Evolutionary conservation across 2,329 filamentous ascomycete genomes (phyloP).

Genomic region (Stagonosporopsis rhizophila): DNA sequence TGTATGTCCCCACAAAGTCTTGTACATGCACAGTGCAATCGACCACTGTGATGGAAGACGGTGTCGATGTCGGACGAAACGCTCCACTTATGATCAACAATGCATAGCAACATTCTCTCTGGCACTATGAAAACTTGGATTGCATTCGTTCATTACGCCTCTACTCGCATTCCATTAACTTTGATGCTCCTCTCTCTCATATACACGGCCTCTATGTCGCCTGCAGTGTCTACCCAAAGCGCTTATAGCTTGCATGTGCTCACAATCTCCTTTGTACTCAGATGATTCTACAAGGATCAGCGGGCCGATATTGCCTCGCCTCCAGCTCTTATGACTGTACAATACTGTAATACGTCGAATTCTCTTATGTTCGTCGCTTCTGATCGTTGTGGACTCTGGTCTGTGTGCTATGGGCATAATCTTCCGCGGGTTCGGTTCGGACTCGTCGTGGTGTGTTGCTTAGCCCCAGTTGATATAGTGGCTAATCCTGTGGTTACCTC

Average conservation of each 20-base stretch:
- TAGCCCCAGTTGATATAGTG: neutral
- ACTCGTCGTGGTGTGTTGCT: neutral
- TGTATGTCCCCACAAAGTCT: too few species aligned
- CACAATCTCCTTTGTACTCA: neutral
- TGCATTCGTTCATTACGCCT: neutral
- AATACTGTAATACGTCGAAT: neutral
- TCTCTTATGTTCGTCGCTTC: neutral
- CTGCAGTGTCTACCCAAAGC: neutral
- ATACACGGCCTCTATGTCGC: neutral
- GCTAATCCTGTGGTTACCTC: neutral
- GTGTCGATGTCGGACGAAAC: too few species aligned
- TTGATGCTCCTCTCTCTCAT: neutral
- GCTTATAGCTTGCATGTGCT: neutral
- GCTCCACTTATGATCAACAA: too few species aligned
- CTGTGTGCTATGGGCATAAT: neutral
- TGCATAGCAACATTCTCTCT: too few species aligned
- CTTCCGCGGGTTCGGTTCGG: neutral
- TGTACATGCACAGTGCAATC: too few species aligned
- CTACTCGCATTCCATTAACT: neutral
- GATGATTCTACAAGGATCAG: too few species aligned
- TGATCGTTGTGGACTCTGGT: neutral
- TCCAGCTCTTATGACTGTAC: neutral
- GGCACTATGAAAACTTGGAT: too few species aligned
- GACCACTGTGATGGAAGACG: too few species aligned
- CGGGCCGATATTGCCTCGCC: neutral